These are phyloP conservation scores for Aureobasidium mangrovei DNA, from an alignment of 2,329 filamentous ascomycete species.

Conservation along the genomic window DNA sequence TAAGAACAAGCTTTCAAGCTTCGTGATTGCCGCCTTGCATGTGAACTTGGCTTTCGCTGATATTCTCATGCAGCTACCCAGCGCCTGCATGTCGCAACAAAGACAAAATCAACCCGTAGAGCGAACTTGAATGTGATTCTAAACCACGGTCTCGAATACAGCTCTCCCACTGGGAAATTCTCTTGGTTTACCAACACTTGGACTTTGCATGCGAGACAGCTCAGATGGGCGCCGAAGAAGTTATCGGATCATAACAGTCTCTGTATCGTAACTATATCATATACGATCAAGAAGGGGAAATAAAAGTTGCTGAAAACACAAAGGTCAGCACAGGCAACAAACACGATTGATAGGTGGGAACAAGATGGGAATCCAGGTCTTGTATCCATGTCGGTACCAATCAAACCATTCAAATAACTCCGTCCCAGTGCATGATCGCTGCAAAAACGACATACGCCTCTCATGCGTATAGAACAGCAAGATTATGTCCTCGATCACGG, in stretches of 20 bases:
- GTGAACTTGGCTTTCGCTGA: not conserved
- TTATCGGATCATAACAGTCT: not conserved
- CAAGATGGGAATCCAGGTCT: slow-evolving; percentile 4
- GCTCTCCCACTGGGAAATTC: not conserved
- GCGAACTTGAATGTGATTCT: not conserved
- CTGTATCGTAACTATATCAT: slow-evolving; percentile 13
- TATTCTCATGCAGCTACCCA: not conserved
- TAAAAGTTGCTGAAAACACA: slow-evolving; percentile 7
- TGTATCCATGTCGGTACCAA: slow-evolving; percentile 12
- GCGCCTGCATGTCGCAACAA: not conserved
- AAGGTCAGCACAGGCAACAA: slow-evolving; percentile 5
- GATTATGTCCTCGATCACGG: slow-evolving; percentile 12
- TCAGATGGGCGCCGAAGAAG: not conserved
- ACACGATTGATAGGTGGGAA: not conserved
- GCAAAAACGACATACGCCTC: slow-evolving; percentile 9
- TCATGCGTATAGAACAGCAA: slow-evolving; percentile 13
- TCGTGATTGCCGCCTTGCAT: slow-evolving; percentile 11
- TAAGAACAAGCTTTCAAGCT: slow-evolving; percentile 8
- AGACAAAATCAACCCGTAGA: not conserved
- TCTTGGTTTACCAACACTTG: not conserved
- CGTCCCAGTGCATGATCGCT: slow-evolving; percentile 13
- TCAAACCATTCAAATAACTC: slow-evolving; percentile 12
- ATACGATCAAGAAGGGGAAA: slow-evolving; percentile 4
- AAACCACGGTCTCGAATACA: not conserved
- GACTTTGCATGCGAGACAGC: not conserved